Evolutionary conservation across 306 rosid genomes (phyloP).

Genomic region (Macrotyloma uniflorum): DNA sequence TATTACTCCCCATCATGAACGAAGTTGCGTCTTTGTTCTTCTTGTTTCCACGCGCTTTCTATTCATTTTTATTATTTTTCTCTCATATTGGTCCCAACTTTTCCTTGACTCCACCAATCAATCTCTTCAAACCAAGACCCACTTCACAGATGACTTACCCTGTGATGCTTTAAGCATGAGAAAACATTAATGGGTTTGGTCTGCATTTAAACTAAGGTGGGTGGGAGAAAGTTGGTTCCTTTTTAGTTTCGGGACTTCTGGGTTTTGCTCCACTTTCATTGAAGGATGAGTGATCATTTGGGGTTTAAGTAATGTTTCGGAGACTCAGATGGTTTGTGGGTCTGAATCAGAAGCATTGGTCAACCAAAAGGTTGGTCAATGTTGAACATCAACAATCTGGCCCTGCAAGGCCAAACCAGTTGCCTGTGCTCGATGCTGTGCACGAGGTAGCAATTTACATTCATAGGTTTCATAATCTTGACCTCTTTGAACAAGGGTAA

Average conservation of each 20-base stretch:
- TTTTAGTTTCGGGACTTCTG: slow-evolving; percentile 35
- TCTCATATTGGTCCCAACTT: slow-evolving; percentile 13
- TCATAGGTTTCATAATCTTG: slow-evolving; percentile 95
- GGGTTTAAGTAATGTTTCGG: slow-evolving; percentile 63
- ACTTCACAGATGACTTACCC: slow-evolving; percentile 35
- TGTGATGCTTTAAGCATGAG: slow-evolving; percentile 2
- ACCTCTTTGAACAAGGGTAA: slow-evolving; percentile 92
- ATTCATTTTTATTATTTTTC: background rate
- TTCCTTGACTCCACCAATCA: slow-evolving; percentile 29
- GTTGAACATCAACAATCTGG: slow-evolving; percentile 56
- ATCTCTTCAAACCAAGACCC: slow-evolving; percentile 33
- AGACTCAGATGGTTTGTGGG: slow-evolving; percentile 75
- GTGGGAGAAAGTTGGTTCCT: slow-evolving; percentile 40
- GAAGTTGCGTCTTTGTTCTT: slow-evolving; percentile 29
- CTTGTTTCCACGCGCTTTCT: slow-evolving; percentile 36
- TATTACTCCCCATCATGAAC: slow-evolving; percentile 28
- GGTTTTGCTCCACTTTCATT: slow-evolving; percentile 36
- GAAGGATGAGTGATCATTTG: slow-evolving; percentile 48
- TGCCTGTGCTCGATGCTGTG: slow-evolving; percentile 66
- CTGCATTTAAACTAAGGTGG: slow-evolving; percentile 33
- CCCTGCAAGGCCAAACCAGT: slow-evolving; percentile 53
- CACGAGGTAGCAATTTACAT: slow-evolving; percentile 89
- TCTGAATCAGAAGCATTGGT: slow-evolving; percentile 59
- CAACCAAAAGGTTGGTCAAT: slow-evolving; percentile 72
- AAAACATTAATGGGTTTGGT: slow-evolving; percentile 37